Percentiles rank a stretch among this genome's conserved stretches.
phyloP scores from a whole-genome alignment of 129 eudicot species.

The Saposhnikovia divaricata region DNA sequence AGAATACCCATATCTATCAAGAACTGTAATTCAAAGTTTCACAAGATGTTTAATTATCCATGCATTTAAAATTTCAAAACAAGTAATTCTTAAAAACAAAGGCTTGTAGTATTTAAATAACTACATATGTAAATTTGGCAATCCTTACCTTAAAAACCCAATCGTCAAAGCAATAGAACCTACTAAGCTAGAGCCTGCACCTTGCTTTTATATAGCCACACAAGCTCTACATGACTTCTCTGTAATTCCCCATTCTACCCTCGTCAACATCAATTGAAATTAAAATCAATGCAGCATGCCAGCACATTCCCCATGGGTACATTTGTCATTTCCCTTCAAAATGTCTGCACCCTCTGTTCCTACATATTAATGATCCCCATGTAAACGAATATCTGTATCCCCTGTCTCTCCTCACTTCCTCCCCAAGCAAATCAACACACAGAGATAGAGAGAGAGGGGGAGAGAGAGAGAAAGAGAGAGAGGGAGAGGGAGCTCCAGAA shows the following conservation, averaged over 20 bases:
- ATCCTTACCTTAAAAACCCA: too few species aligned
- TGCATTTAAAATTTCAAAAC: too few species aligned
- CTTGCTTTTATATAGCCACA: not conserved
- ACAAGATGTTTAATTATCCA: too few species aligned
- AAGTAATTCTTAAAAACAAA: too few species aligned
- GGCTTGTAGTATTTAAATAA: too few species aligned
- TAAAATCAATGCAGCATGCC: not conserved
- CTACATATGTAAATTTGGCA: too few species aligned
- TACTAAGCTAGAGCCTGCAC: too few species aligned
- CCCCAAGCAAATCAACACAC: not conserved
- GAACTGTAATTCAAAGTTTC: too few species aligned
- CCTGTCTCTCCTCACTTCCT: not conserved
- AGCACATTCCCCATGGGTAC: not conserved
- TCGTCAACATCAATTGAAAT: not conserved
- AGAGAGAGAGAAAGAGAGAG: not conserved
- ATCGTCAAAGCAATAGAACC: too few species aligned
- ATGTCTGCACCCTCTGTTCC: not conserved
- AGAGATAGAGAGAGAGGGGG: not conserved
- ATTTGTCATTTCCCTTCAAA: not conserved
- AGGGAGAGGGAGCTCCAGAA: slow-evolving; percentile 22
- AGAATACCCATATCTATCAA: too few species aligned
- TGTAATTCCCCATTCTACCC: not conserved
- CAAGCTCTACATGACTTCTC: not conserved
- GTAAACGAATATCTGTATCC: not conserved
- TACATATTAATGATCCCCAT: not conserved